Percentiles rank a stretch among this genome's conserved stretches.
Evolutionary conservation across 768 basidiomycete species (phyloP).

Genomic region (Guyanaporus albipodus): DNA sequence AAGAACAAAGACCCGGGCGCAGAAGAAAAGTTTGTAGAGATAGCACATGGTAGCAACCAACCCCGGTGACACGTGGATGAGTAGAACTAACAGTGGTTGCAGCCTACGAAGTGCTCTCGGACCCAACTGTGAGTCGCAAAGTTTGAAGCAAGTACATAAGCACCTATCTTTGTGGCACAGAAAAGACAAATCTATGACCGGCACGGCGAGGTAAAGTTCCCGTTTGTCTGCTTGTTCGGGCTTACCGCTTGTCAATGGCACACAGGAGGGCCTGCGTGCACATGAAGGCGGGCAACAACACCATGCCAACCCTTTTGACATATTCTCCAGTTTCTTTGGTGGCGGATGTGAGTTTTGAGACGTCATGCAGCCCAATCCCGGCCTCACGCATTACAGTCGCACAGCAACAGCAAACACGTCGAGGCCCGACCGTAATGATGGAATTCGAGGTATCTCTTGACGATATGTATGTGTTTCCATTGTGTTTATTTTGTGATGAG

Average conservation of each 20-base stretch:
- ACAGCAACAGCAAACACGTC: conserved; percentile 57
- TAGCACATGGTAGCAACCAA: conserved; percentile 69
- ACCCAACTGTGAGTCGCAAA: conserved; percentile 54
- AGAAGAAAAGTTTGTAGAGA: conserved; percentile 84
- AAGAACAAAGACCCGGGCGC: conserved; percentile 86
- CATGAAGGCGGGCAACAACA: conserved; percentile 81
- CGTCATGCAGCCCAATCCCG: too few species aligned
- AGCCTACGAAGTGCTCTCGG: conserved; percentile 96
- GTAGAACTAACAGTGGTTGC: conserved; percentile 9
- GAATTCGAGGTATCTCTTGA: conserved; percentile 84
- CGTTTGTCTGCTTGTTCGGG: not conserved
- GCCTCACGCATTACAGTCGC: conserved; percentile 13
- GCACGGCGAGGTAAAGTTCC: conserved; percentile 69
- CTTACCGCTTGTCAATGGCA: conserved; percentile 11
- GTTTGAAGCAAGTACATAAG: not conserved
- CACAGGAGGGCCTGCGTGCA: conserved; percentile 84
- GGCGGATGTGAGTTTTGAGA: conserved; percentile 65
- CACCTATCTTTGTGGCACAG: conserved; percentile 35
- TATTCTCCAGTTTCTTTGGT: conserved; percentile 92
- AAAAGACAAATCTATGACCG: conserved; percentile 93
- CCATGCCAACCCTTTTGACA: conserved; percentile 86
- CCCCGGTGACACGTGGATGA: not conserved
- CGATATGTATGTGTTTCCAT: conserved; percentile 59
- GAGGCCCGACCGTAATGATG: conserved; percentile 70
- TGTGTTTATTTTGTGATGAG: not conserved